These are phyloP conservation scores for Eudorina sp. DNA, from an alignment of 139 green algal genomes.

Conservation along the genomic window DNA sequence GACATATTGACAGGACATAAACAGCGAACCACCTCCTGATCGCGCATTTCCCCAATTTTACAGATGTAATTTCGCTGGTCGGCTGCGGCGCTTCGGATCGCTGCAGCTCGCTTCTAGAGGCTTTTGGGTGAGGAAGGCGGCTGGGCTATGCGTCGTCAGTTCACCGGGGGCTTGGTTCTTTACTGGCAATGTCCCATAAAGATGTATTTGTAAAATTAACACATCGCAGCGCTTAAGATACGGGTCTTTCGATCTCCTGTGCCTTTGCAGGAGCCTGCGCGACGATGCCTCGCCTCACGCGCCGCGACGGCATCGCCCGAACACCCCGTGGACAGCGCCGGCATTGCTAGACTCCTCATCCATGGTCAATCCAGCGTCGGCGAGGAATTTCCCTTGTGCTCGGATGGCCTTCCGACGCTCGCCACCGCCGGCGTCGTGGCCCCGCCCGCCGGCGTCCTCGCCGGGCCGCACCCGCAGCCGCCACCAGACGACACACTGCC, in stretches of 20 bases:
- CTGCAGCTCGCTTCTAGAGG: background rate
- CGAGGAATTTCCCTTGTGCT: background rate
- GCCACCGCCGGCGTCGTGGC: too few relatives aligned
- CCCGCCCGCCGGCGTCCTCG: background rate
- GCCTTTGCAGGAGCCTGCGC: background rate
- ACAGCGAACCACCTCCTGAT: background rate
- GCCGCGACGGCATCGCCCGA: background rate
- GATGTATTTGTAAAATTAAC: background rate
- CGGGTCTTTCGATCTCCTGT: background rate
- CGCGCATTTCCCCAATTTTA: background rate
- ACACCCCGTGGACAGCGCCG: background rate
- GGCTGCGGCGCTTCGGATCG: background rate
- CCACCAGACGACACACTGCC: background rate
- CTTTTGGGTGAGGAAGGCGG: background rate
- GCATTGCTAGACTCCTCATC: background rate
- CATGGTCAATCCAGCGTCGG: background rate
- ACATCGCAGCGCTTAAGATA: background rate
- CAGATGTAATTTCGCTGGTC: constrained; percentile 9
- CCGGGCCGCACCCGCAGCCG: too few relatives aligned
- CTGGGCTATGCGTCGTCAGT: background rate
- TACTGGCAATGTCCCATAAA: background rate
- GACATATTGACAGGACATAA: background rate
- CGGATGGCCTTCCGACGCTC: background rate
- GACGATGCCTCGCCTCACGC: background rate
- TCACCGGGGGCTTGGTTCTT: background rate